A percentile compares a stretch with the other conserved stretches of the same genome.
Evolutionary conservation across 495 filamentous ascomycete species (phyloP).

Genomic region (Aspergillus leporis): DNA sequence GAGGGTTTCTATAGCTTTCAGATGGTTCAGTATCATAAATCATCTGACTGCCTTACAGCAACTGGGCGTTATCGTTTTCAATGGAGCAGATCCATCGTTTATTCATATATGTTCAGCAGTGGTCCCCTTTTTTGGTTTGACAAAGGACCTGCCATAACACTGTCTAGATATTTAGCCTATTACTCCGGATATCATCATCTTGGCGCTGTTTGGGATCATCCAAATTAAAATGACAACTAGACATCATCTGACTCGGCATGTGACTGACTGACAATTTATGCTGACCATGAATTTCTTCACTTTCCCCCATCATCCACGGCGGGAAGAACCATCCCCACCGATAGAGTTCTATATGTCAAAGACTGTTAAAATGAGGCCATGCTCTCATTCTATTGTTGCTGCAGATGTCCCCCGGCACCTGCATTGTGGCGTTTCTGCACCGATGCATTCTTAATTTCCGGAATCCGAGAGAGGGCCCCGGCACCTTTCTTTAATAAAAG

Average conservation of each 20-base stretch:
- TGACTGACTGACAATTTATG: neutral
- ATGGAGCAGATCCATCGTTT: too few species aligned
- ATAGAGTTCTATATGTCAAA: neutral
- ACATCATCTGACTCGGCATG: neutral
- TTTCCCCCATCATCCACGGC: neutral
- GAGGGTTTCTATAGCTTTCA: neutral
- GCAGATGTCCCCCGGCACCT: neutral
- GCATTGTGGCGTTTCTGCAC: conserved; percentile 2
- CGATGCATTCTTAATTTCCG: neutral
- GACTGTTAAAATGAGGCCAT: neutral
- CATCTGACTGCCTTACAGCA: neutral
- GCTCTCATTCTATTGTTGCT: neutral
- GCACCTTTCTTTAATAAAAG: neutral
- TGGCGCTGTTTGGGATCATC: neutral
- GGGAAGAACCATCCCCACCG: too few species aligned
- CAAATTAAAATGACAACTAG: neutral
- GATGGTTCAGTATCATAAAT: neutral
- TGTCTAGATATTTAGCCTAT: too few species aligned
- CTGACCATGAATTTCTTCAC: neutral
- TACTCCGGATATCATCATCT: conserved; percentile 1
- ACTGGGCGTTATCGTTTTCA: neutral
- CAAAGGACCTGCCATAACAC: too few species aligned
- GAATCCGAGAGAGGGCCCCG: neutral
- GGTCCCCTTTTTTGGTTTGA: too few species aligned
- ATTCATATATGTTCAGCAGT: too few species aligned